Evolutionary conservation across 1,139 yeast genomes (phyloP), one percentile per base, ranked within the genome.

Genomic region (Nakaseomyces uthaithaninus): DNA sequence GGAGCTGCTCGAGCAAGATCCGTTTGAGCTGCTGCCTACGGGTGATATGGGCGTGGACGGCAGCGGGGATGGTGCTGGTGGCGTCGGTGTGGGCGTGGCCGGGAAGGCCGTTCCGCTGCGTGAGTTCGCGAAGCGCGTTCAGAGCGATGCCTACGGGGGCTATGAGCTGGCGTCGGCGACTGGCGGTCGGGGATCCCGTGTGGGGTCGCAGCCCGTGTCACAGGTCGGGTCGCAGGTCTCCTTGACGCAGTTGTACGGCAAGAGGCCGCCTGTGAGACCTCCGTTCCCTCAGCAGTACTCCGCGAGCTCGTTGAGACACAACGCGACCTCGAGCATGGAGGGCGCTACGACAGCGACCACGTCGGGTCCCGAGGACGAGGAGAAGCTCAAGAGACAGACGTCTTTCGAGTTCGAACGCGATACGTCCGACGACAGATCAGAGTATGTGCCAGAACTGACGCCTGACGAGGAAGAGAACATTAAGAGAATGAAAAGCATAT

Each of bases 401-500:
- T 17, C 33, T 2, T 30, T 30, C 23, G 33, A 30, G 18, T 30
- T 30, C 15, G 33, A 30, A n/a, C 22, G 8, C 10, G 33, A 30
- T n/a, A 8, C 12, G 9, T 6, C 17, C 7, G 33, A 30, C 23
- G 23, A 18, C n/a, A 18, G 18, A 10, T 30, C 33, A 11, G 33
- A 30, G 8, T 30, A 17, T 23, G 33, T n/a, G 7, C 9, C 33
- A 5, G 23, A 30, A 17, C 23, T 30, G n/a, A 30, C 23, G 8
- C 42, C 54, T n/a, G 78, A 75, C 44, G 85, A 80, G 51, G 78
- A 74, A 48, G 89, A 81, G 54, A 77, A 77, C 52, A 66, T 80
- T 46, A 69, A 72, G 47, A 70, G 91, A 60, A 75, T 81, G 82
- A 80, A 77, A 55, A 79, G 87, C 23, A 82, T 82, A 14, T 82